A percentile compares a stretch with the other conserved stretches of the same genome.
Conservation (phyloP, 768 basidiomycete species). For the Rhodotorula paludigena region DNA sequence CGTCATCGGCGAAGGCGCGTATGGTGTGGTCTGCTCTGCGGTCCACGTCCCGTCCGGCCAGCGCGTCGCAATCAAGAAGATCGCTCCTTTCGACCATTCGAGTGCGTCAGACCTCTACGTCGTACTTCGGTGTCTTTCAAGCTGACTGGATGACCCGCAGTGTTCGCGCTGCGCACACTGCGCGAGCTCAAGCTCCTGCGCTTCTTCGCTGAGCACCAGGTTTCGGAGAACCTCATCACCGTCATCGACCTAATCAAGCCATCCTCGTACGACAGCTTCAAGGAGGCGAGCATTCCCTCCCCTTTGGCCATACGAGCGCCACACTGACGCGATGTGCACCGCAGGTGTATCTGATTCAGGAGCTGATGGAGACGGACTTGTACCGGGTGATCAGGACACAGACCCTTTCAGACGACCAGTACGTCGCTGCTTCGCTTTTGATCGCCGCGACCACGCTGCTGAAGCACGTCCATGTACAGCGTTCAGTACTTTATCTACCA, state of each 20-base stretch:
- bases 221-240: conserved; percentile 64
- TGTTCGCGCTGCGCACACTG: conserved; percentile 79
- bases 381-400: conserved; percentile 96
- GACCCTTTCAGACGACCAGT: conserved; percentile 84
- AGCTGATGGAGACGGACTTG: conserved; percentile 82
- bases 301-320: conserved; percentile 14
- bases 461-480: conserved; percentile 4
- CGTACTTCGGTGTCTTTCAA: background rate
- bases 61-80: conserved; percentile 92
- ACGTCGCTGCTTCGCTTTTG: background rate
- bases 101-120: conserved; percentile 11
- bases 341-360: conserved; percentile 50
- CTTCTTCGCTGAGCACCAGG: conserved; percentile 52
- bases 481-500: conserved; percentile 95
- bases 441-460: background rate
- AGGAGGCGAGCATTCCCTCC: conserved; percentile 61
- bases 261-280: conserved; percentile 66
- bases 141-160: conserved; percentile 42
- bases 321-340: background rate
- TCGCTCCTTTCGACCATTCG: conserved; percentile 88
- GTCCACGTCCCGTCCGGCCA: conserved; percentile 69
- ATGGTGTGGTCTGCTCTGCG: conserved; percentile 79
- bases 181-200: conserved; percentile 89
- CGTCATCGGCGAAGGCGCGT: conserved; percentile 75
- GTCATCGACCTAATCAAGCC: conserved; percentile 92